Percentiles rank a stretch among this genome's conserved stretches.
Conservation (phyloP, 495 filamentous ascomycete species). For the Lophiotrema nucula region DNA sequence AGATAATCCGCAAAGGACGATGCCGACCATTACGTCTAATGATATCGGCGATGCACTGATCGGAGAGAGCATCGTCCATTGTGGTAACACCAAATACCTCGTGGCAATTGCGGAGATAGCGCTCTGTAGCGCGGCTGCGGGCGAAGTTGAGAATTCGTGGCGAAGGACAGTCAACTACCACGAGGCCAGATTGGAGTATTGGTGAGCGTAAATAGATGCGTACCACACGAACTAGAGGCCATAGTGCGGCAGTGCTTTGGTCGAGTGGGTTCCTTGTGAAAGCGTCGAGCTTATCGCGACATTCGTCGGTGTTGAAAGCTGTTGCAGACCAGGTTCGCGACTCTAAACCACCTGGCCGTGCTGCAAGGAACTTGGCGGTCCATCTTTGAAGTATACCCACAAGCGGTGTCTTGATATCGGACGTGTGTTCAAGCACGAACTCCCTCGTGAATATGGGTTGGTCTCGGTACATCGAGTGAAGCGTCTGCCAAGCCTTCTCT, state of each 20-base stretch:
- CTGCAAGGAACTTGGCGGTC: constrained; percentile 1
- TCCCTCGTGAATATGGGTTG: constrained; percentile 13
- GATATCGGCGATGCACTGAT: constrained; percentile 11
- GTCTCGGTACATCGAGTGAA: constrained; percentile 17
- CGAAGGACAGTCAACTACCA: constrained; percentile 21
- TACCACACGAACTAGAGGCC: constrained; percentile 21
- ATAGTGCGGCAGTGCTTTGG: constrained; percentile 4
- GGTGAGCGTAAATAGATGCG: constrained; percentile 15
- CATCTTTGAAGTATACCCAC: constrained; percentile 10
- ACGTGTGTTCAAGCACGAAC: constrained; percentile 1
- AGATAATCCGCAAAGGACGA: constrained; percentile 27
- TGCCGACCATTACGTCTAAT: constrained; percentile 15
- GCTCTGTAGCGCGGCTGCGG: constrained; percentile 3
- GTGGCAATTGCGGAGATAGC: constrained; percentile 22
- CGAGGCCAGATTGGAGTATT: constrained; percentile 18
- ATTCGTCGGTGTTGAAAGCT: constrained; percentile 19
- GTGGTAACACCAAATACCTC: constrained; percentile 23
- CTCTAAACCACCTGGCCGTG: constrained; percentile 16
- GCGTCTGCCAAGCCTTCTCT: constrained; percentile 21
- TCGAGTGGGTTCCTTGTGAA: constrained; percentile 15
- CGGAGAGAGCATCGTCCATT: constrained; percentile 4
- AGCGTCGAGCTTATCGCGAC: constrained; percentile 13
- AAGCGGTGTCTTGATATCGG: constrained; percentile 1
- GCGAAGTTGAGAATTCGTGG: constrained; percentile 15
- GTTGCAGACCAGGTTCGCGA: constrained; percentile 11